Conservation (phyloP, 1,284 basidiomycete species). For the Ustilago hordei region DNA sequence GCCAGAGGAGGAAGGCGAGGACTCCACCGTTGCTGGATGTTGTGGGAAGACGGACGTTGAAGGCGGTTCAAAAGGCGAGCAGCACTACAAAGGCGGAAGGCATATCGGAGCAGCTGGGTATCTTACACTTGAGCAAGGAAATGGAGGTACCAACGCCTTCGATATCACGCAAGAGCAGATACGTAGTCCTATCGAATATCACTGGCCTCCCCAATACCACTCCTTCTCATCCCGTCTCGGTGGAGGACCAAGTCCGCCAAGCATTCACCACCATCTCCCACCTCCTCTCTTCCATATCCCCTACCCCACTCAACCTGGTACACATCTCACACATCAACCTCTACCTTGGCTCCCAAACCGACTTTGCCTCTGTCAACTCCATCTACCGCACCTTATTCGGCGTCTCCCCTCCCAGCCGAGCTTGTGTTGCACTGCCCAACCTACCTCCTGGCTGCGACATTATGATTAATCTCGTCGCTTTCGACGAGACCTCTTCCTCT, state of each 20-base stretch:
- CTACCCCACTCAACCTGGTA: constrained; percentile 64
- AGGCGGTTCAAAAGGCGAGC: constrained; percentile 14
- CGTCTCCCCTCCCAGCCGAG: constrained; percentile 88
- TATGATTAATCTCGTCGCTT: constrained; percentile 26
- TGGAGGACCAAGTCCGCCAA: constrained; percentile 29
- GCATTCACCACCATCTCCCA: constrained; percentile 21
- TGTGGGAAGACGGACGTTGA: constrained; percentile 35
- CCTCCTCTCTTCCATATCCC: constrained; percentile 10
- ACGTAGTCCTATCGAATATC: constrained; percentile 36
- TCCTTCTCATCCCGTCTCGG: not conserved
- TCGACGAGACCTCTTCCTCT: constrained; percentile 9
- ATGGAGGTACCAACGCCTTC: constrained; percentile 12
- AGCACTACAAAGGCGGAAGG: not conserved
- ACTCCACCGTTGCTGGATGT: constrained; percentile 39
- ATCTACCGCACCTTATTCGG: constrained; percentile 87
- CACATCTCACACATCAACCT: constrained; percentile 82
- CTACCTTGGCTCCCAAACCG: constrained; percentile 75
- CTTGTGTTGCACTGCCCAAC: constrained; percentile 80
- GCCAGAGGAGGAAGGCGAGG: not conserved
- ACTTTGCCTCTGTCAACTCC: constrained; percentile 62
- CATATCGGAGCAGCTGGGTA: not conserved
- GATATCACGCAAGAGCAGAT: constrained; percentile 25
- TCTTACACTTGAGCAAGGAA: not conserved
- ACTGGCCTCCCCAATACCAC: constrained; percentile 13
- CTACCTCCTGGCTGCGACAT: constrained; percentile 22